Evolutionary conservation across 1,139 yeast genomes (phyloP).

Genomic region (Zygosaccharomyces sapae): DNA sequence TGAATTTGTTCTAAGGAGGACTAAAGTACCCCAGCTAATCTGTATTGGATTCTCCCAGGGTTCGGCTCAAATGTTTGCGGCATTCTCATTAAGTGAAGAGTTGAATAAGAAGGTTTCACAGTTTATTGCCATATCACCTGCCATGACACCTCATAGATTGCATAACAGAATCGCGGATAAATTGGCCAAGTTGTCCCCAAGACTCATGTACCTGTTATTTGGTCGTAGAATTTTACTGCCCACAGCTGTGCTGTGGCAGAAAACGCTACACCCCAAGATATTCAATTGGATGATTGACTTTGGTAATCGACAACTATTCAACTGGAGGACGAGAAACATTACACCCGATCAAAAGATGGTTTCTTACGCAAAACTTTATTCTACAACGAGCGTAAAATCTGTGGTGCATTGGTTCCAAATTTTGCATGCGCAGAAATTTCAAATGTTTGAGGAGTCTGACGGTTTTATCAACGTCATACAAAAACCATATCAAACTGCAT

Average conservation of each 20-base stretch:
- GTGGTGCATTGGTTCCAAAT: constrained; percentile 98
- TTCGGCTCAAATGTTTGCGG: constrained; percentile 83
- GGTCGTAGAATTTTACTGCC: constrained; percentile 72
- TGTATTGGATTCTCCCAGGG: constrained; percentile 91
- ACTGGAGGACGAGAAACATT: constrained; percentile 77
- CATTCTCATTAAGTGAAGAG: constrained; percentile 43
- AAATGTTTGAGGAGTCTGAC: constrained; percentile 73
- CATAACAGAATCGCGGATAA: constrained; percentile 73
- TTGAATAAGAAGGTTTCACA: constrained; percentile 65
- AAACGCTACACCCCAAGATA: constrained; percentile 76
- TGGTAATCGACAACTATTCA: constrained; percentile 62
- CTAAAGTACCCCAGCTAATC: constrained; percentile 44
- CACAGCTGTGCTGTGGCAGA: constrained; percentile 77
- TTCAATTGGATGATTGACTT: constrained; percentile 69
- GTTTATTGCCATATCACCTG: constrained; percentile 84
- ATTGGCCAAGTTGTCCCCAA: constrained; percentile 73
- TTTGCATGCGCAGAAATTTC: constrained; percentile 72
- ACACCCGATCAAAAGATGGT: constrained; percentile 65
- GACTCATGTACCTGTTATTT: constrained; percentile 65
- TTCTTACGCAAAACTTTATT: constrained; percentile 78
- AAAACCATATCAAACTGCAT: constrained; percentile 42
- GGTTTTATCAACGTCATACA: constrained; percentile 38
- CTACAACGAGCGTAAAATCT: constrained; percentile 85
- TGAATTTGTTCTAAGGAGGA: constrained; percentile 52
- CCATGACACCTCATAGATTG: constrained; percentile 87